Evolutionary conservation across 228 moss, liverwort and hornwort genomes (phyloP).

Genomic region (Sphagnum fallax): DNA sequence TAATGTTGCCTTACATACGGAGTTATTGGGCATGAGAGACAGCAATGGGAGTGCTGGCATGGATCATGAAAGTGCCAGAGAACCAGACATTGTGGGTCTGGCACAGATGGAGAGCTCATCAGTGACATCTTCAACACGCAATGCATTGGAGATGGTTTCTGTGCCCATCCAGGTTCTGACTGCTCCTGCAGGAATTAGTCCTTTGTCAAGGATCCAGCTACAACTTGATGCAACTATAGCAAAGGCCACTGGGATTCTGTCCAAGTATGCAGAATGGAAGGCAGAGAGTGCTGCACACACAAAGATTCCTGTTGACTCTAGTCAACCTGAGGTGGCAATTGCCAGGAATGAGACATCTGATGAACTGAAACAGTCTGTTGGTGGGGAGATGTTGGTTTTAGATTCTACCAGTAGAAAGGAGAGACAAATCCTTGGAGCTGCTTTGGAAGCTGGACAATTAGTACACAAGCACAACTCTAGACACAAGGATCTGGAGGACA

Average conservation of each 20-base stretch:
- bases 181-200: not conserved
- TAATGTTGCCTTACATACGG: constrained; percentile 34
- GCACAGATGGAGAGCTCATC: not conserved
- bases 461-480: constrained; percentile 34
- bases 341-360: too few relatives aligned
- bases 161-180: not conserved
- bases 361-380: too few relatives aligned
- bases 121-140: not conserved
- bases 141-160: not conserved
- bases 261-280: too few relatives aligned
- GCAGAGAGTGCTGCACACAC: too few relatives aligned
- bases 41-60: not conserved
- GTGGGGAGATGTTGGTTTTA: too few relatives aligned
- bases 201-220: constrained; percentile 22
- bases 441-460: constrained; percentile 9
- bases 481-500: constrained; percentile 17
- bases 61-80: not conserved
- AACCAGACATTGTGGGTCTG: not conserved
- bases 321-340: too few relatives aligned
- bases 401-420: constrained; percentile 8
- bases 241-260: too few relatives aligned
- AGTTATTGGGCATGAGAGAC: constrained; percentile 18
- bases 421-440: constrained; percentile 6
- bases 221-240: too few relatives aligned
- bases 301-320: too few relatives aligned